Percentiles rank a stretch among this genome's conserved stretches.
Conservation (phyloP, 495 filamentous ascomycete genomes). For the Penicillium arizonense region DNA sequence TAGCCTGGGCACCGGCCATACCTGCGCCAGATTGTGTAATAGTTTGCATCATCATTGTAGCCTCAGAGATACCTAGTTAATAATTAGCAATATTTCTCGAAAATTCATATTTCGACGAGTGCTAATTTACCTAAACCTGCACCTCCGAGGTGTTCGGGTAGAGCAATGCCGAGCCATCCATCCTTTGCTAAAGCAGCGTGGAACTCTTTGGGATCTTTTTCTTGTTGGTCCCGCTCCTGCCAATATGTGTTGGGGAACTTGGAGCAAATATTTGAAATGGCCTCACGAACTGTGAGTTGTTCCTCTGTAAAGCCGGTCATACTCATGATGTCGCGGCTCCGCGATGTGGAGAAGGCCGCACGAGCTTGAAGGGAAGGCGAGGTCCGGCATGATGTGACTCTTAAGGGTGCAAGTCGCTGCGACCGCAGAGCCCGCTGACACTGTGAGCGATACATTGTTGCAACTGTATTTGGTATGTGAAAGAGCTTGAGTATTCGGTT, state of each 20-base stretch:
- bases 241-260: slow-evolving; percentile 65
- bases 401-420: not conserved
- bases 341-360: slow-evolving; percentile 30
- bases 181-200: slow-evolving; percentile 73
- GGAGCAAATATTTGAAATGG: slow-evolving; percentile 65
- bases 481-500: not conserved
- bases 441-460: slow-evolving; percentile 18
- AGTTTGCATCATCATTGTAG: slow-evolving; percentile 83
- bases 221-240: slow-evolving; percentile 65
- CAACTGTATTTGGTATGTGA: not conserved
- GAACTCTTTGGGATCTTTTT: slow-evolving; percentile 68
- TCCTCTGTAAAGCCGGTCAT: slow-evolving; percentile 68
- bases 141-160: slow-evolving; percentile 70
- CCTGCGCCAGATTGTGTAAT: slow-evolving; percentile 76
- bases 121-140: slow-evolving; percentile 63
- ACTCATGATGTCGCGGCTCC: slow-evolving; percentile 57
- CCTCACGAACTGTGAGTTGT: slow-evolving; percentile 69
- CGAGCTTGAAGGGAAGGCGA: not conserved
- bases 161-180: slow-evolving; percentile 80
- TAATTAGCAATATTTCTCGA: not conserved
- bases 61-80: slow-evolving; percentile 61
- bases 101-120: slow-evolving; percentile 56
- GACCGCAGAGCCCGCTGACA: slow-evolving; percentile 11
- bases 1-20: slow-evolving; percentile 73
- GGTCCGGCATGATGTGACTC: not conserved